phyloP scores from a whole-genome alignment of 1,284 basidiomycete genomes.

The Laetiporus sulphureus region DNA sequence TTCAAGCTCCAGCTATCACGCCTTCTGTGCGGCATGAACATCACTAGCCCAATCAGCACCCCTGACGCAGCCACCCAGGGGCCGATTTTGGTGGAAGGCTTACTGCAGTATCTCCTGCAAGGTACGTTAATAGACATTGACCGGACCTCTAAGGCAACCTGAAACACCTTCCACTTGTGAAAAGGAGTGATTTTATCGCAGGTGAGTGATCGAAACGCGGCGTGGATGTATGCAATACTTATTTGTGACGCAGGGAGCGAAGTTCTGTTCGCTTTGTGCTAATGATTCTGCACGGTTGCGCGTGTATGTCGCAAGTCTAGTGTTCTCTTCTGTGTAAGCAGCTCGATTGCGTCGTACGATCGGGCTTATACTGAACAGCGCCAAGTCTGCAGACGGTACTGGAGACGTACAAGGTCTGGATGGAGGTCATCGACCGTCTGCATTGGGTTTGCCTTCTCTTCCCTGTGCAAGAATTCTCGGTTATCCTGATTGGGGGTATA shows the following conservation, averaged over 20 bases:
- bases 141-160: not conserved
- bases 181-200: too few relatives aligned
- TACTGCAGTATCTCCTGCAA: constrained; percentile 21
- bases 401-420: constrained; percentile 44
- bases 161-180: too few relatives aligned
- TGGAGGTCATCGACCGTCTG: constrained; percentile 28
- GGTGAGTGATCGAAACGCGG: too few relatives aligned
- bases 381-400: constrained; percentile 36
- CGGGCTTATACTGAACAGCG: not conserved
- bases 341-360: not conserved
- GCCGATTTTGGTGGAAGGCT: constrained; percentile 15
- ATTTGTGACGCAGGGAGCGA: constrained; percentile 40
- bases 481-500: not conserved
- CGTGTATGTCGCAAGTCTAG: constrained; percentile 32
- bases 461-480: not conserved
- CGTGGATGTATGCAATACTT: too few relatives aligned
- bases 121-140: constrained; percentile 6
- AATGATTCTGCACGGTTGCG: constrained; percentile 38
- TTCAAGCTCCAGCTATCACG: too few relatives aligned
- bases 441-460: constrained; percentile 31
- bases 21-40: too few relatives aligned
- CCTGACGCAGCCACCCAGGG: constrained; percentile 14
- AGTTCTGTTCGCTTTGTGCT: constrained; percentile 37
- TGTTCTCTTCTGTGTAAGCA: constrained; percentile 37
- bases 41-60: too few relatives aligned